Base-by-base conservation (phyloP, 2,329 filamentous ascomycete genomes). In the Sporothrix variecibatus region DNA sequence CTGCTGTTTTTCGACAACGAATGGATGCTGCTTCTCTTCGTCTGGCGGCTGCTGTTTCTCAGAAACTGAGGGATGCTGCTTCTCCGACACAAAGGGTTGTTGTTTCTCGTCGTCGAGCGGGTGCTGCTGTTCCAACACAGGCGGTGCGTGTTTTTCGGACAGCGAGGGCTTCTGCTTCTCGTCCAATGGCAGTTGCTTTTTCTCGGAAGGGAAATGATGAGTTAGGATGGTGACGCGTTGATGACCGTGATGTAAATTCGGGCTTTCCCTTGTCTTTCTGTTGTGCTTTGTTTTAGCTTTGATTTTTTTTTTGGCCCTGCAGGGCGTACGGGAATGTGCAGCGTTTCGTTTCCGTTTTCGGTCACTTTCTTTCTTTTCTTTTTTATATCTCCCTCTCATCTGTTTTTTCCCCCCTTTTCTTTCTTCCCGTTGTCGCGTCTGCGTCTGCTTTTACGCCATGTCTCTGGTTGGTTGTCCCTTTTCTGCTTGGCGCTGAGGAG, bases 141-240 rank as follows among this genome's bases (percentile, higher is more conserved):
- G 20, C 2, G 77, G 77, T 5, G 76, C 75, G 73, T 78, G 77
- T 56, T 78, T 72, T 68, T 74, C 71, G 34, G 28, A 69, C 9
- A 73, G 58, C 51, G 77, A 75, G 17, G 77, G 75, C 17, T 78
- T 75, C 64, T 78, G 75, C 71, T 77, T 75, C 70, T 75, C 72
- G 51, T 34, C 72, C 20, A 67, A 67, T 31, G 76, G 75, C 20
- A 77, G 71, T 1, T 77, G 74, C 53, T 77, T 69, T 34, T 77
- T 70, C 38, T 73, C 73, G 28, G 67, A 28, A 60, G 69, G 53
- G 69, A 43, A 60, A 2, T 43, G 40, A n/a, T n/a, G 43, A 12
- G 23, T 56, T 6, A 11, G 28, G 20, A 11, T 46, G n/a, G 51
- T 28, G 23, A 20, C 51, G 51, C 26, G 51, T 9, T 26, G 3